These are phyloP conservation scores for Wickerhamiella azyma DNA, from an alignment of 805 yeast genomes.

Conservation along the genomic window DNA sequence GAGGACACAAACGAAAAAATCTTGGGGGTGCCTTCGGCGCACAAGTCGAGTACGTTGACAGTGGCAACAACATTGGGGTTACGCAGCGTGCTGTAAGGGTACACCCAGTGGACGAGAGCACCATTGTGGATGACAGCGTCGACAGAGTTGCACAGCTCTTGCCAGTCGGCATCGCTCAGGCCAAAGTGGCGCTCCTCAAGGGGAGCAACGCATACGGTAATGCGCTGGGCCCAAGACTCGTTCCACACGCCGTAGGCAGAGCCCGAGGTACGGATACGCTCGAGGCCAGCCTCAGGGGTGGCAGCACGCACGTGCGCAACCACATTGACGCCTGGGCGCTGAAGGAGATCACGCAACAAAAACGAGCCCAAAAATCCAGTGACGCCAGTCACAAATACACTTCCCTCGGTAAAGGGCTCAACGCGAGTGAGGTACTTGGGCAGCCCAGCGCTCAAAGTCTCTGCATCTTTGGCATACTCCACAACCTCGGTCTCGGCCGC, in stretches of 20 bases:
- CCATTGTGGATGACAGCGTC: conserved; percentile 92
- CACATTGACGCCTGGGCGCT: conserved; percentile 43
- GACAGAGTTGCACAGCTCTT: conserved; percentile 37
- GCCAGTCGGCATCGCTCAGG: conserved; percentile 43
- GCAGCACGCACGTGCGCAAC: conserved; percentile 87
- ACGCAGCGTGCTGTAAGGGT: conserved; percentile 78
- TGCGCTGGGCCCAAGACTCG: conserved; percentile 39
- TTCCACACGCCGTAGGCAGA: conserved; percentile 74
- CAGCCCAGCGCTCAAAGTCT: conserved; percentile 30
- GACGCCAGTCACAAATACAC: conserved; percentile 82
- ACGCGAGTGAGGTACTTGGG: conserved; percentile 37
- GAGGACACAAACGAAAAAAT: conserved; percentile 86
- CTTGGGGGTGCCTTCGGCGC: conserved; percentile 72
- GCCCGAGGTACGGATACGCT: conserved; percentile 63
- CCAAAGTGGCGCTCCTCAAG: conserved; percentile 66
- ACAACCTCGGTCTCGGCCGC: conserved; percentile 27
- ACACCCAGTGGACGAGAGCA: conserved; percentile 98
- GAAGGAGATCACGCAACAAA: conserved; percentile 62
- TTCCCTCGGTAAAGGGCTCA: conserved; percentile 28
- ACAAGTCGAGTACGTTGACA: conserved; percentile 64
- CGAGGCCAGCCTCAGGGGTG: conserved; percentile 51
- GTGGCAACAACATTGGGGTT: conserved; percentile 90
- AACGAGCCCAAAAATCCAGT: conserved; percentile 95
- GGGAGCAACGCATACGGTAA: conserved; percentile 73
- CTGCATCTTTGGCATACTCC: conserved; percentile 63